Evolutionary conservation across 805 yeast genomes (phyloP).

Genomic region (Blastobotrys muscicola): DNA sequence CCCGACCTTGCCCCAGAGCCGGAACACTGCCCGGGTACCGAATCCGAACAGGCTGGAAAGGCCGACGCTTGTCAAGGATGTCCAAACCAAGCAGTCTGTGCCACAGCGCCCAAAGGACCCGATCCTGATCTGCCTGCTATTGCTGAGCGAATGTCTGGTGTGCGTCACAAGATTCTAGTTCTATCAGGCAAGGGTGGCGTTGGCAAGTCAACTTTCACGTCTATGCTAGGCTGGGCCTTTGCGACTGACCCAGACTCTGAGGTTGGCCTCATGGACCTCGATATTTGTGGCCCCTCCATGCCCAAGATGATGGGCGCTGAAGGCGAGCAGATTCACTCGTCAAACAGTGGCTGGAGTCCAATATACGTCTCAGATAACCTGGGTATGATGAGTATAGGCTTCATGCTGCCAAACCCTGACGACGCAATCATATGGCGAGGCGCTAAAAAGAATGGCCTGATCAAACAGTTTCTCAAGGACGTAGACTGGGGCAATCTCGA

Average conservation of each 20-base stretch:
- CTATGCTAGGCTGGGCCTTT: constrained; percentile 94
- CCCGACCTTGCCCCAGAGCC: constrained; percentile 59
- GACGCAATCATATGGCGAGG: constrained; percentile 97
- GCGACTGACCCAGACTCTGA: constrained; percentile 57
- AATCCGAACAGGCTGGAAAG: constrained; percentile 85
- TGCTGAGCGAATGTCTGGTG: constrained; percentile 50
- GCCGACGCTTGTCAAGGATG: constrained; percentile 93
- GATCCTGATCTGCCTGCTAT: constrained; percentile 86
- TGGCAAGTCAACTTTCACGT: constrained; percentile 92
- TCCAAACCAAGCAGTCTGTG: constrained; percentile 86
- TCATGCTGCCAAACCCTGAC: constrained; percentile 87
- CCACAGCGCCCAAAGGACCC: constrained; percentile 76
- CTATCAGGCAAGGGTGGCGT: constrained; percentile 76
- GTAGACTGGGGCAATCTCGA: constrained; percentile 88
- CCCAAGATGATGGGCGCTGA: constrained; percentile 92
- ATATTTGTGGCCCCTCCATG: constrained; percentile 95
- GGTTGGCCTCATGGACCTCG: constrained; percentile 94
- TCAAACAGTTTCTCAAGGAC: constrained; percentile 87
- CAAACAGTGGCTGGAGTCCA: constrained; percentile 93
- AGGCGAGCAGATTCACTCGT: constrained; percentile 77
- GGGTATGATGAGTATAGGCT: constrained; percentile 92
- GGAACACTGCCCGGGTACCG: constrained; percentile 98
- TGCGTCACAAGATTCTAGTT: constrained; percentile 70
- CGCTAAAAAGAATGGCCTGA: constrained; percentile 85
- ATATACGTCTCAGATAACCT: constrained; percentile 91